Evolutionary conservation across 805 yeast species (phyloP).

Genomic region (Pichia eremophila): DNA sequence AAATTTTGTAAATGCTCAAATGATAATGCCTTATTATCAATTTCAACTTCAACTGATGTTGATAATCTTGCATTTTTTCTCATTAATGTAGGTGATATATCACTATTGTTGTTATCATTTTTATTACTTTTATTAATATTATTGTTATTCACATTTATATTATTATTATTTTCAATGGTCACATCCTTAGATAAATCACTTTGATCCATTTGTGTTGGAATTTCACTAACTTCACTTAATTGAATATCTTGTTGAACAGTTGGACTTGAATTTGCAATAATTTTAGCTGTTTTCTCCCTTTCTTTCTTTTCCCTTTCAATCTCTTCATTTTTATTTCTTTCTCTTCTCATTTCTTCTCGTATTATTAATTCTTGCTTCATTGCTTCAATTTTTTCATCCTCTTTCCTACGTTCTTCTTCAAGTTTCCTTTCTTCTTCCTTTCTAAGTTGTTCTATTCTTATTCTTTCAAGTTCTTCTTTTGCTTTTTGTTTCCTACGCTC

Average conservation of each 20-base stretch:
- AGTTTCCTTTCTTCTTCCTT: no score
- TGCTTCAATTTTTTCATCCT: not conserved
- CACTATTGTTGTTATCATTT: not conserved
- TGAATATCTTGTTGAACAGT: not conserved
- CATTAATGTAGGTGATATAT: conserved; percentile 1
- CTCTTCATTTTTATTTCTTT: not conserved
- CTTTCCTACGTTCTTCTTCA: no score
- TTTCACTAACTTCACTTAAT: not conserved
- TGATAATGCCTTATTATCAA: not conserved
- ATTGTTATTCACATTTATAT: not conserved
- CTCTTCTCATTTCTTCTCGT: not conserved
- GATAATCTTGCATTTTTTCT: conserved; percentile 1
- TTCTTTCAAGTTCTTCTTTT: no score
- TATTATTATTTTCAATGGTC: not conserved
- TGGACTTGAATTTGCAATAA: no score
- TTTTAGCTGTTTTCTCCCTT: no score
- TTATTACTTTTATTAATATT: not conserved
- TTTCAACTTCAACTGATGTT: not conserved
- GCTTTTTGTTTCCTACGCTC: no score
- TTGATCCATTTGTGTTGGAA: not conserved
- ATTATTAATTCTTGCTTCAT: not conserved
- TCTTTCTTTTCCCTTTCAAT: not conserved
- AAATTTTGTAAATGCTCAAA: not conserved
- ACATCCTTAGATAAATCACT: conserved; percentile 10
- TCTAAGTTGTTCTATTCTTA: no score